Percentiles rank a stretch among this genome's conserved stretches.
These are phyloP conservation scores for Coemansia sp. DNA, from an alignment of 192 early-diverging fungal genomes.

Conservation along the genomic window DNA sequence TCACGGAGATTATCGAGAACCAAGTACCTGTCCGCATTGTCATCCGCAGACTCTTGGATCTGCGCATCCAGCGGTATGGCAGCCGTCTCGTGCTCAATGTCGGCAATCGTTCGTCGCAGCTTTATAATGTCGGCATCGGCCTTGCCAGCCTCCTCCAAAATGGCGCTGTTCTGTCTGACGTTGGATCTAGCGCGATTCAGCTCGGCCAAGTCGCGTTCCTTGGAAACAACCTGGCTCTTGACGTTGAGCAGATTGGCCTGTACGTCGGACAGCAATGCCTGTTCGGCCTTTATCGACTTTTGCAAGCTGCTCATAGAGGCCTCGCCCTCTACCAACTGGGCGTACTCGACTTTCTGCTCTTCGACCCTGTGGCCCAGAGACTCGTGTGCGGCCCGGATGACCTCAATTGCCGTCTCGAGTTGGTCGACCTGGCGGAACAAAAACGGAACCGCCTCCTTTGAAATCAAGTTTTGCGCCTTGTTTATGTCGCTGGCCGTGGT, in stretches of 20 bases:
- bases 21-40: slow-evolving; percentile 30
- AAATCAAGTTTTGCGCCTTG: slow-evolving; percentile 55
- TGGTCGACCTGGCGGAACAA: slow-evolving; percentile 57
- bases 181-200: slow-evolving; percentile 22
- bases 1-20: slow-evolving; percentile 42
- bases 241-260: slow-evolving; percentile 49
- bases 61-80: slow-evolving; percentile 33
- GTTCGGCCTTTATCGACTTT: slow-evolving; percentile 25
- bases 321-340: slow-evolving; percentile 40
- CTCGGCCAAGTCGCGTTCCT: slow-evolving; percentile 54
- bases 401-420: slow-evolving; percentile 48
- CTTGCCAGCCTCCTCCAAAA: slow-evolving; percentile 37
- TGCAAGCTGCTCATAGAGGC: slow-evolving; percentile 29
- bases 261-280: slow-evolving; percentile 27
- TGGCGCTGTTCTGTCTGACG: slow-evolving; percentile 13
- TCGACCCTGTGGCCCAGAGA: slow-evolving; percentile 30
- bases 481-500: slow-evolving; percentile 56
- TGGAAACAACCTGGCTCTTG: slow-evolving; percentile 41
- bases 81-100: slow-evolving; percentile 42
- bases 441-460: slow-evolving; percentile 55
- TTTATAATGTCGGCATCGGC: slow-evolving; percentile 51
- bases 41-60: slow-evolving; percentile 29
- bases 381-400: slow-evolving; percentile 42
- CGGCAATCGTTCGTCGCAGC: slow-evolving; percentile 32
- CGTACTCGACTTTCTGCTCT: slow-evolving; percentile 39